phyloP scores from a whole-genome alignment of 257 asterid genomes.

The Voacanga thouarsii region DNA sequence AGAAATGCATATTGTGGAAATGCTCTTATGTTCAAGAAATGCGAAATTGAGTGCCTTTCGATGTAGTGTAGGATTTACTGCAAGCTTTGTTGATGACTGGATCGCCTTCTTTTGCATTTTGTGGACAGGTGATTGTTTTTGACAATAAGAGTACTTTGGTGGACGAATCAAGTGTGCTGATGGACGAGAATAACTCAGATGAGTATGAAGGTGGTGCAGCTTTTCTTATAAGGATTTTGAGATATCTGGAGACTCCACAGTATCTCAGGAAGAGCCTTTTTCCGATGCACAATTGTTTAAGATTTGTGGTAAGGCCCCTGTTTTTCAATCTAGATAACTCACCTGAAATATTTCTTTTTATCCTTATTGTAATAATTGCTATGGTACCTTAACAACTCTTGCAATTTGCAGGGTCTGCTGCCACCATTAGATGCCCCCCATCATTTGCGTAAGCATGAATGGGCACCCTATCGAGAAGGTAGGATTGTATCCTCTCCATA shows the following conservation, averaged over 20 bases:
- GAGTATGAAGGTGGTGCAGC: constrained; percentile 75
- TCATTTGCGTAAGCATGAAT: constrained; percentile 95
- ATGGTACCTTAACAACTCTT: background rate
- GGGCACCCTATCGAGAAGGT: constrained; percentile 98
- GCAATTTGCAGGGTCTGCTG: constrained; percentile 61
- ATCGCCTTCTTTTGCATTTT: constrained; percentile 16
- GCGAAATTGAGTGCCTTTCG: background rate
- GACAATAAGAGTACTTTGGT: constrained; percentile 55
- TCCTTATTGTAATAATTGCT: background rate
- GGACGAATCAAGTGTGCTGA: constrained; percentile 33
- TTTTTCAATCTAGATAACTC: constrained; percentile 1
- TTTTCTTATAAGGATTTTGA: constrained; percentile 78
- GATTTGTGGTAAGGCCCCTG: constrained; percentile 72
- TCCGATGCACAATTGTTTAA: constrained; percentile 74
- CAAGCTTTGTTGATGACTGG: background rate
- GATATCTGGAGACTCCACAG: constrained; percentile 95
- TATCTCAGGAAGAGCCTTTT: constrained; percentile 90
- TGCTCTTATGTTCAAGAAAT: background rate
- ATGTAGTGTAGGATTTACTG: constrained; percentile 5
- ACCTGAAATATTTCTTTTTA: background rate
- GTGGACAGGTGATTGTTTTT: constrained; percentile 65
- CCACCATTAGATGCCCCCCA: constrained; percentile 98
- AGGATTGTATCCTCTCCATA: constrained; percentile 17
- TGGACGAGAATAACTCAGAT: constrained; percentile 39
- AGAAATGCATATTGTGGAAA: background rate